Evolutionary conservation across 1,284 basidiomycete genomes (phyloP), one percentile per base, ranked within the genome.

Genomic region (Puccinia coronata): DNA sequence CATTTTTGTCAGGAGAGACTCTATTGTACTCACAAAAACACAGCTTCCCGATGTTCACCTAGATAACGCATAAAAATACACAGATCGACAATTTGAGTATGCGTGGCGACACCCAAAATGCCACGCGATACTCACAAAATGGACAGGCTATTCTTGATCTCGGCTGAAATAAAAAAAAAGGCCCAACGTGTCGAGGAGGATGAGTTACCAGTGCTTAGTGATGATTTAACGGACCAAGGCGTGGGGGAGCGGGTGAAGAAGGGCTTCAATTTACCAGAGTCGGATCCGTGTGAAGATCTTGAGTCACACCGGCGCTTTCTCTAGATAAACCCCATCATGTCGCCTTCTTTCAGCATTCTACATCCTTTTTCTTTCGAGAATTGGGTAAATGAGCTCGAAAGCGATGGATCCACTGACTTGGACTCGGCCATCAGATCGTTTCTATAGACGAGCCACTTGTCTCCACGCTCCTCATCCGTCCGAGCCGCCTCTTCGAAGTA

Each of bases 371-470:
- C n/a, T n/a, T n/a, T n/a, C n/a, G n/a, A n/a, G n/a, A n/a, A n/a
- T n/a, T n/a, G n/a, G n/a, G n/a, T n/a, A n/a, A 20, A 16, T 49
- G 18, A 1, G 36, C 82, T 73, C 49, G 82, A 74, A 67, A 73
- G 34, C 57, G 31, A 57, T 31, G 59, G 74, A 41, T 28, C 12
- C 34, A 89, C 92, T 85, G 86, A 96, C 95, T 94, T 95, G 84
- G 92, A 95, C 36, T 96, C 92, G 0, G 93, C 96, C 85, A 98
- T 88, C 87, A 98, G 87, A 88, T 98, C 96, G 83, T 99, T 97
- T 85, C 92, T 89, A 86, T 96, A 99, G 14, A 98, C 95, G 84
- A 93, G 92, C 84, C 92, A 92, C 87, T 94, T 94, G 31, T 71
- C 51, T 39, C 77, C 77, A 25, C 77, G 49, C 59, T 70, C 77